These are phyloP conservation scores for Histomonas meleagridis DNA, from an alignment of 208 protist species.

Conservation along the genomic window DNA sequence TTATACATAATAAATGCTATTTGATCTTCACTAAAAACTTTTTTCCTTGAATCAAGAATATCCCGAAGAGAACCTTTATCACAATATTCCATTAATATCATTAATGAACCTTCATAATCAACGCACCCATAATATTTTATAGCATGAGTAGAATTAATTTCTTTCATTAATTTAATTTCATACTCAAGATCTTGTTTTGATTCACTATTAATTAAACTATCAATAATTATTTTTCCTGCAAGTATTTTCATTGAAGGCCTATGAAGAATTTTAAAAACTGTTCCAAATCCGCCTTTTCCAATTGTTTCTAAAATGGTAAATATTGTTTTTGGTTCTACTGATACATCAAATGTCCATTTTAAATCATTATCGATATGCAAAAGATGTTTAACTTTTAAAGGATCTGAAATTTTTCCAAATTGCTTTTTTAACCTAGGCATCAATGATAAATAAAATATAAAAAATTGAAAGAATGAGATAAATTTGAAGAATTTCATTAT, in stretches of 20 bases:
- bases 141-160: neutral
- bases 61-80: neutral
- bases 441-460: too few species aligned
- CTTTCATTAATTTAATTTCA: neutral
- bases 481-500: too few species aligned
- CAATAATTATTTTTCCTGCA: constrained; percentile 4
- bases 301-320: neutral
- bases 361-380: neutral
- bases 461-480: too few species aligned
- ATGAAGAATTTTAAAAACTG: neutral
- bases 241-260: neutral
- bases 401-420: too few species aligned
- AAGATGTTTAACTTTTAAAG: neutral
- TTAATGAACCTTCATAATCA: neutral
- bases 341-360: constrained; percentile 3
- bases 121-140: neutral
- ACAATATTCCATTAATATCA: constrained; percentile 13
- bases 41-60: neutral
- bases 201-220: neutral
- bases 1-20: neutral
- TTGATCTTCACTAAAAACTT: constrained; percentile 26
- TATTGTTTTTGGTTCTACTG: neutral
- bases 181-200: neutral
- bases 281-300: constrained; percentile 29
- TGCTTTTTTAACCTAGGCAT: too few species aligned